Conservation (phyloP, 306 rosid genomes). For the Fragaria iinumae region DNA sequence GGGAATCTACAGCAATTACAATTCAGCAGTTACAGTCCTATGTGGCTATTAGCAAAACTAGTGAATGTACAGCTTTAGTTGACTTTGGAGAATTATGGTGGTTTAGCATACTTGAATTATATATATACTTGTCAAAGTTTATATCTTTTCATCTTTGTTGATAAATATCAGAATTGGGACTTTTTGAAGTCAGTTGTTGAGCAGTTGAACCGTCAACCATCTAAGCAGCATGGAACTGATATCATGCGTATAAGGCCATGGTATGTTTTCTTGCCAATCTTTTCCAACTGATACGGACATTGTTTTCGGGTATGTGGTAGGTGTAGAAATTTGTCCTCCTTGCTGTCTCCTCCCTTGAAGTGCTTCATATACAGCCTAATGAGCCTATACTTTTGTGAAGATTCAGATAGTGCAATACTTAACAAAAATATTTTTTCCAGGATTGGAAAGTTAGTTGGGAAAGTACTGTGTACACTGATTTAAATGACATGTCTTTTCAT, state of each 20-base stretch:
- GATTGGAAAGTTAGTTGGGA: background rate
- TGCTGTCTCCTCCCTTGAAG: background rate
- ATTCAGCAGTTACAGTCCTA: background rate
- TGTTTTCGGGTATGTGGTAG: background rate
- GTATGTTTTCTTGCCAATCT: conserved; percentile 38
- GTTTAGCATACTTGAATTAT: conserved; percentile 8
- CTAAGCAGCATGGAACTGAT: conserved; percentile 73
- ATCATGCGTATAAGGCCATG: conserved; percentile 86
- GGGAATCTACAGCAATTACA: background rate
- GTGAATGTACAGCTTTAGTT: background rate
- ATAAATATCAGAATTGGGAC: conserved; percentile 67
- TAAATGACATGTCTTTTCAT: conserved; percentile 4
- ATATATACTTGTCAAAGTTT: conserved; percentile 16
- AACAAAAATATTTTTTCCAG: background rate
- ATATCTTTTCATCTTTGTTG: conserved; percentile 11
- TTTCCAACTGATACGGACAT: conserved; percentile 7
- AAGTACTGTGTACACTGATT: background rate
- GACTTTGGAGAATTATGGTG: background rate
- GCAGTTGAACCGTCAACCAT: conserved; percentile 67
- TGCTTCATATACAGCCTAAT: conserved; percentile 5
- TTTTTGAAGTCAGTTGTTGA: conserved; percentile 68
- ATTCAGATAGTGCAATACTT: background rate
- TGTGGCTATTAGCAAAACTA: background rate
- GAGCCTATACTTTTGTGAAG: background rate
- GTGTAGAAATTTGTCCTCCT: background rate